Evolutionary conservation across 1,284 basidiomycete genomes (phyloP).

Genomic region (Irpex sp.): DNA sequence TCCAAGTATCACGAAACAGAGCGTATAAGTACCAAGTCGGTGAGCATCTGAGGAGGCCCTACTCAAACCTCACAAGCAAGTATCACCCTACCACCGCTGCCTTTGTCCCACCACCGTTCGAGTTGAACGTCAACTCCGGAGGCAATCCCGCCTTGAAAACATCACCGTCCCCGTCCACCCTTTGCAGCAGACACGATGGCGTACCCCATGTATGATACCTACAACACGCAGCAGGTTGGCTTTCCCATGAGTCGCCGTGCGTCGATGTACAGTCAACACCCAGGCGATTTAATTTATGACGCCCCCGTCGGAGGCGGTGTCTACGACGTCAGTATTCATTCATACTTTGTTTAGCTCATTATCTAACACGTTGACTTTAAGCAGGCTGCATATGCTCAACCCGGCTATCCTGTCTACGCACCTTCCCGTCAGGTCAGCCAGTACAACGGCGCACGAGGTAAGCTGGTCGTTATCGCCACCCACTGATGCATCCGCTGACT

Average conservation of each 20-base stretch:
- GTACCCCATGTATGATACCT: constrained; percentile 31
- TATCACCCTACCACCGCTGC: neutral
- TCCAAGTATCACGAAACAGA: neutral
- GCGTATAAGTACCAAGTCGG: neutral
- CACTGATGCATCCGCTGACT: neutral
- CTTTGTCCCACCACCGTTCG: neutral
- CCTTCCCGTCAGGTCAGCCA: constrained; percentile 22
- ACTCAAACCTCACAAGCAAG: neutral
- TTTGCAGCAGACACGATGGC: constrained; percentile 22
- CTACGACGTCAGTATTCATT: constrained; percentile 20
- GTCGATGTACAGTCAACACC: constrained; percentile 20
- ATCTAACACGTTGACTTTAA: neutral
- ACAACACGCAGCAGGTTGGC: constrained; percentile 23
- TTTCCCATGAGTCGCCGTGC: constrained; percentile 23
- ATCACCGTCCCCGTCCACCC: neutral
- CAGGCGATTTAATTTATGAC: constrained; percentile 18
- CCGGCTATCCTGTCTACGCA: constrained; percentile 19
- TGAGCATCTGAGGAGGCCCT: neutral
- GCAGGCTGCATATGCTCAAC: constrained; percentile 17
- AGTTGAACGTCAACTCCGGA: neutral
- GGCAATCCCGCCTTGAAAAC: neutral
- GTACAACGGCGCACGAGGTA: constrained; percentile 16
- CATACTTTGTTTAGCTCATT: neutral
- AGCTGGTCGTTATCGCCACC: neutral
- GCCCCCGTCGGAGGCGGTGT: constrained; percentile 20